phyloP scores from a whole-genome alignment of 2,329 filamentous ascomycete species.

The Fusarium sp. region DNA sequence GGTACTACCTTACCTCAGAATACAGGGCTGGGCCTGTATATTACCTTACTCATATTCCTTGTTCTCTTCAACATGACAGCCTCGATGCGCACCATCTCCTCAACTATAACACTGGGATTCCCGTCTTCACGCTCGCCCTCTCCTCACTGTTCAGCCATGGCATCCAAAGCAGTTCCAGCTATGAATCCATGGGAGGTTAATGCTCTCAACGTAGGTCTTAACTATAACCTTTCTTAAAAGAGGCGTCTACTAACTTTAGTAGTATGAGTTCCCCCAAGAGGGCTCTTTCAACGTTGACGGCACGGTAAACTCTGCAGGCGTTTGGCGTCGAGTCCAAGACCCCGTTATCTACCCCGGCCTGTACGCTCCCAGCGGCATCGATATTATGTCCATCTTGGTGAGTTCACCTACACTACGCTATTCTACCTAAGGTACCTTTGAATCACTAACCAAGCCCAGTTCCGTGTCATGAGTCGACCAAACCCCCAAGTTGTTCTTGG shows the following conservation, averaged over 20 bases:
- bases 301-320: conserved; percentile 30
- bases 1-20: conserved; percentile 4
- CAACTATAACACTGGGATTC: conserved; percentile 23
- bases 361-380: conserved; percentile 67
- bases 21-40: conserved; percentile 25
- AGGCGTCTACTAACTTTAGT: conserved; percentile 19
- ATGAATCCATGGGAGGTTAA: conserved; percentile 49
- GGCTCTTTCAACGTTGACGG: conserved; percentile 41
- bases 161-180: conserved; percentile 27
- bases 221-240: not conserved
- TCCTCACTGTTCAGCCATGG: conserved; percentile 28
- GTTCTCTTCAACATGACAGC: conserved; percentile 23
- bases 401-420: not conserved
- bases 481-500: conserved; percentile 84
- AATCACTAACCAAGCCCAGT: conserved; percentile 50
- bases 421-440: not conserved
- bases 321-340: conserved; percentile 55
- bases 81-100: conserved; percentile 34
- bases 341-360: conserved; percentile 68
- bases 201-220: conserved; percentile 43
- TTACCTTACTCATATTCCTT: conserved; percentile 1
- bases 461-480: conserved; percentile 75
- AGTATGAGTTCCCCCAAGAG: conserved; percentile 48
- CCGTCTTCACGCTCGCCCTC: conserved; percentile 19
- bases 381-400: conserved; percentile 69